Base-by-base conservation (phyloP, 371 early-diverging fungal species). In the Lichtheimia corymbifera region DNA sequence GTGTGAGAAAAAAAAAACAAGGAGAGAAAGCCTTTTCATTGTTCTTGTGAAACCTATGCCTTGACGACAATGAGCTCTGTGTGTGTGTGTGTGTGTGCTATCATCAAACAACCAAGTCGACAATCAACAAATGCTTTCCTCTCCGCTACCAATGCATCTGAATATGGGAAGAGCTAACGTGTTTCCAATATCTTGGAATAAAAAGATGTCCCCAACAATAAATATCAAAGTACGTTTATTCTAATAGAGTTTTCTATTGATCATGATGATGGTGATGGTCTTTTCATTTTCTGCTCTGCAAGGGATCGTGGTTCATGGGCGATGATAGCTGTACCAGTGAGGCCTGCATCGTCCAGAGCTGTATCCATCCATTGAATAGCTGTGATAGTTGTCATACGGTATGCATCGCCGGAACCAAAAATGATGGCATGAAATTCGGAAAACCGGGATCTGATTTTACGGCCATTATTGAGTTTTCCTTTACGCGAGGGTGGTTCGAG, bases 331-430 rank as follows among this genome's bases (percentile, higher is more conserved):
- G 66, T 51, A 14, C 79, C 83, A 17, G 68, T 58, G 20, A 85
- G 13, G 17, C 83, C 83, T 27, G 78, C 76, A 44, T 84, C 79
- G 24, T 44, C 61, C n/a, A 88, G 61, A 0, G 83, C 73, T n/a
- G 74, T 70, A 35, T 76, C 70, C 66, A 84, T 72, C 80, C 83
- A 82, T 40, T 77, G 77, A 55, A 85, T 88, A 5, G 84, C 80
- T 0, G 88, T 85, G 14, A 88, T 55, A 1, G 86, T 88, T 3
- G 86, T 84, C 73, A 76, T 73, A 40, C 71, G 64, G 53, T 77
- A 68, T 20, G 53, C 40, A 59, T 84, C 80, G 2, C 81, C 85
- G 42, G 81, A 86, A 22, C 85, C 86, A 75, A 84, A 86, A 7
- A 86, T 73, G 30, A 70, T 68, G 18, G 84, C 74, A 66, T 86